Conservation (phyloP, 106 monocot genomes). For the Allium sativum region DNA sequence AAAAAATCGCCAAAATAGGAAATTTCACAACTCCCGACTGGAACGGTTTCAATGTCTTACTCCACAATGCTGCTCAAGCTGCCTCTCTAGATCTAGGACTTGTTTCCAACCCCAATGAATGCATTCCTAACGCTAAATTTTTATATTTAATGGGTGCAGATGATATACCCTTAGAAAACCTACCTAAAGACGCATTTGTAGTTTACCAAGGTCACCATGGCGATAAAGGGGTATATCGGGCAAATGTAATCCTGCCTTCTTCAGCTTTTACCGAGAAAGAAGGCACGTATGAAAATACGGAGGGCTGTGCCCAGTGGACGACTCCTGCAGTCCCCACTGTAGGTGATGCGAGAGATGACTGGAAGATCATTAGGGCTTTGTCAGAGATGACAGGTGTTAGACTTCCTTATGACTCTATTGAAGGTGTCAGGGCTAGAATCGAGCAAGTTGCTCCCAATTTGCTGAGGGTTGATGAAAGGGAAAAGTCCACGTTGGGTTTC, state of each 20-base stretch:
- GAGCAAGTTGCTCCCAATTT: constrained; percentile 76
- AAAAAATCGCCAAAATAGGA: constrained; percentile 46
- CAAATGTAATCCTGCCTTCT: constrained; percentile 83
- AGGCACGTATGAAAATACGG: constrained; percentile 95
- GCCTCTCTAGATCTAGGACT: constrained; percentile 93
- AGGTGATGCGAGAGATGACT: constrained; percentile 96
- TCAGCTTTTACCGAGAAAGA: constrained; percentile 97
- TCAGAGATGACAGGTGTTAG: constrained; percentile 80
- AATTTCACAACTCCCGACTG: constrained; percentile 58
- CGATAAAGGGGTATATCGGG: constrained; percentile 85
- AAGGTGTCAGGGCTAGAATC: constrained; percentile 57
- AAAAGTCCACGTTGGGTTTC: constrained; percentile 28
- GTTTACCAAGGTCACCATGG: constrained; percentile 98
- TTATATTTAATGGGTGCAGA: constrained; percentile 94
- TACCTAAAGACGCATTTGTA: constrained; percentile 88
- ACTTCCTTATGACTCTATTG: constrained; percentile 65
- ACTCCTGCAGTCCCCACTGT: constrained; percentile 95
- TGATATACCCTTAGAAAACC: constrained; percentile 45
- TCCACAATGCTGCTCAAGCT: constrained; percentile 87
- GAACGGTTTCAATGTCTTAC: constrained; percentile 85
- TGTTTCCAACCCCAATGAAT: constrained; percentile 32
- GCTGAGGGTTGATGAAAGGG: constrained; percentile 68
- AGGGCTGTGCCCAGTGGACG: constrained; percentile 88
- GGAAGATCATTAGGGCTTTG: constrained; percentile 91
- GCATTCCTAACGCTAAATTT: constrained; percentile 59